These are phyloP conservation scores for Trametopsis cervina DNA, from an alignment of 768 basidiomycete genomes.

Conservation along the genomic window DNA sequence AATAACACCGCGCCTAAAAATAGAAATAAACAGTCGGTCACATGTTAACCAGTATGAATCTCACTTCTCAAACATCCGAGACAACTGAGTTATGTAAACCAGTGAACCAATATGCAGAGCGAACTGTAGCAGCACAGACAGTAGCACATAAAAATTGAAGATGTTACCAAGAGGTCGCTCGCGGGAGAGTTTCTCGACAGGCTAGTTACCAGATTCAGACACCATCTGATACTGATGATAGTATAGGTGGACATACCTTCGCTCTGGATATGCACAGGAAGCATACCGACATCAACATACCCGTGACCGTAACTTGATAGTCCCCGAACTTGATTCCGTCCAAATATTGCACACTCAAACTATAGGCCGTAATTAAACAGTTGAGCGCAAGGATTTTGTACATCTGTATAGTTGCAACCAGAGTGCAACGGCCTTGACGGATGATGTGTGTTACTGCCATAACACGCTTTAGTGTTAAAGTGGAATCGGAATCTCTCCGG, in stretches of 20 bases:
- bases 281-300: slow-evolving; percentile 96
- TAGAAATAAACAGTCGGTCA: slow-evolving; percentile 1
- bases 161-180: slow-evolving; percentile 94
- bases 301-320: slow-evolving; percentile 95
- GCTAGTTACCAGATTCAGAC: too few relatives aligned
- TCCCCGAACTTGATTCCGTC: slow-evolving; percentile 99
- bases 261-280: slow-evolving; percentile 98
- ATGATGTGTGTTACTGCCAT: slow-evolving; percentile 88
- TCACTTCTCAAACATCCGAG: slow-evolving; percentile 71
- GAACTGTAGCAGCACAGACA: slow-evolving; percentile 90
- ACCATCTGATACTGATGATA: too few relatives aligned
- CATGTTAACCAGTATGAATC: slow-evolving; percentile 24
- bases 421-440: slow-evolving; percentile 95
- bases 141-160: slow-evolving; percentile 91
- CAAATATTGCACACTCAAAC: slow-evolving; percentile 92
- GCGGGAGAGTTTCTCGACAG: slow-evolving; percentile 91
- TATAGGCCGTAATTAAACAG: slow-evolving; percentile 98
- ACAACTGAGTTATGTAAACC: slow-evolving; percentile 88
- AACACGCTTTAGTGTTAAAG: background rate
- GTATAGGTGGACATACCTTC: slow-evolving; percentile 49
- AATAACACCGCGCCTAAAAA: slow-evolving; percentile 58
- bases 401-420: slow-evolving; percentile 99
- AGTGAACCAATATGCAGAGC: slow-evolving; percentile 86
- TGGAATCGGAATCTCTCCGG: background rate
- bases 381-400: slow-evolving; percentile 98